Evolutionary conservation across 164 flowering plant species (phyloP).

Genomic region (Sedum album): DNA sequence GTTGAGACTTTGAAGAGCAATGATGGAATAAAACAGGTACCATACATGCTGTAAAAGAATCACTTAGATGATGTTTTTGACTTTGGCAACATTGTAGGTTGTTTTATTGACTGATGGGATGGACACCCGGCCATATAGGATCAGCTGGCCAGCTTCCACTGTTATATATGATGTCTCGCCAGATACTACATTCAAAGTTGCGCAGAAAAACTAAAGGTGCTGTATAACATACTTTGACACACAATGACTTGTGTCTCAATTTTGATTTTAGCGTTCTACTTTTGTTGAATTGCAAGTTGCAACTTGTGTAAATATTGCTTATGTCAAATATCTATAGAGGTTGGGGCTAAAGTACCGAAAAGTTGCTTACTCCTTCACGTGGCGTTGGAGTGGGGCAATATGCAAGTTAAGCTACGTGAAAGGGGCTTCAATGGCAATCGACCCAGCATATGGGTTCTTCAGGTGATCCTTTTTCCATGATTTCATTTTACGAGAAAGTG

Average conservation of each 20-base stretch:
- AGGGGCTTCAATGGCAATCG: slow-evolving; percentile 64
- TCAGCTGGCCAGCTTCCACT: slow-evolving; percentile 76
- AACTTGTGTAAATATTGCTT: slow-evolving; percentile 6
- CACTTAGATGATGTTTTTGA: background rate
- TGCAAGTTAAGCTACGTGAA: slow-evolving; percentile 27
- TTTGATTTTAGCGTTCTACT: no score
- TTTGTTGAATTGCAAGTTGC: background rate
- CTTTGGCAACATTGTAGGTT: slow-evolving; percentile 37
- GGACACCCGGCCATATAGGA: slow-evolving; percentile 86
- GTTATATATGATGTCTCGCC: slow-evolving; percentile 71
- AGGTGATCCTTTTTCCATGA: no score
- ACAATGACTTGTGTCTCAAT: no score
- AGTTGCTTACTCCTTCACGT: slow-evolving; percentile 54
- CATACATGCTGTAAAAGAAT: background rate
- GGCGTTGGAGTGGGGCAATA: slow-evolving; percentile 44
- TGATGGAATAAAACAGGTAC: slow-evolving; percentile 73
- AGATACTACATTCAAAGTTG: slow-evolving; percentile 23
- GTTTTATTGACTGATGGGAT: slow-evolving; percentile 90
- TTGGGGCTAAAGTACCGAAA: slow-evolving; percentile 75
- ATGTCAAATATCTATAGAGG: slow-evolving; percentile 27
- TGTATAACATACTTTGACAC: background rate
- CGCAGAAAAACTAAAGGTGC: slow-evolving; percentile 57
- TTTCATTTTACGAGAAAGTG: no score
- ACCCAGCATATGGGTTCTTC: slow-evolving; percentile 68
- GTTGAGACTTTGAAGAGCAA: slow-evolving; percentile 25